These are phyloP conservation scores for Candida patagonica DNA, from an alignment of 805 yeast species.

Conservation along the genomic window DNA sequence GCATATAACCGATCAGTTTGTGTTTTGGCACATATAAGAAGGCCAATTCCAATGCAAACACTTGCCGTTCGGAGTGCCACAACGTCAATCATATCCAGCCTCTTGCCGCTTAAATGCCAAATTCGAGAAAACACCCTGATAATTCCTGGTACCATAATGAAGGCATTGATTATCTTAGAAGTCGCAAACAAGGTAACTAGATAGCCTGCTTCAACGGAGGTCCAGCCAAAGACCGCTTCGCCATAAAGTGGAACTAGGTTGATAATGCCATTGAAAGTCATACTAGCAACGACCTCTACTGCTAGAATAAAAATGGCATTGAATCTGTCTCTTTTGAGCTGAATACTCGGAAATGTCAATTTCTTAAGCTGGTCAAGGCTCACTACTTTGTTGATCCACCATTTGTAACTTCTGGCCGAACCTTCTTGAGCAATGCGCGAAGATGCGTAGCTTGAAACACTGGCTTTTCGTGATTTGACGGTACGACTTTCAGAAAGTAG, in stretches of 20 bases:
- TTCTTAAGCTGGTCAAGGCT: constrained; percentile 19
- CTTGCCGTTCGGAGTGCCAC: constrained; percentile 14
- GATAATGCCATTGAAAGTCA: constrained; percentile 10
- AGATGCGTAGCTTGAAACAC: background rate
- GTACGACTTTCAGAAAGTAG: constrained; percentile 1
- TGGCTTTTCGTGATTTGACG: background rate
- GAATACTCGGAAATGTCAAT: constrained; percentile 13
- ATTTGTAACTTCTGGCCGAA: too few species aligned
- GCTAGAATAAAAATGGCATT: constrained; percentile 14
- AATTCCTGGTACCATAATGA: constrained; percentile 17
- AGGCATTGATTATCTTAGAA: constrained; percentile 19
- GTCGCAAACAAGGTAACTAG: constrained; percentile 22
- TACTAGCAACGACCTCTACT: constrained; percentile 9
- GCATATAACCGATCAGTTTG: constrained; percentile 1
- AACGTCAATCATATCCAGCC: constrained; percentile 17
- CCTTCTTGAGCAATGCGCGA: too few species aligned
- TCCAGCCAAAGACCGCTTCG: constrained; percentile 25
- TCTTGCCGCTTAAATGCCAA: constrained; percentile 3
- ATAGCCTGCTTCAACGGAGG: constrained; percentile 26
- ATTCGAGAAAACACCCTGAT: constrained; percentile 8
- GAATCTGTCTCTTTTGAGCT: constrained; percentile 6
- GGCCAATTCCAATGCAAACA: constrained; percentile 11
- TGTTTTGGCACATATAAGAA: constrained; percentile 15
- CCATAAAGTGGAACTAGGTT: constrained; percentile 21
- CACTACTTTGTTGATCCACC: too few species aligned